phyloP scores from a whole-genome alignment of 2,329 filamentous ascomycete species.

The Trichoderma sp. region DNA sequence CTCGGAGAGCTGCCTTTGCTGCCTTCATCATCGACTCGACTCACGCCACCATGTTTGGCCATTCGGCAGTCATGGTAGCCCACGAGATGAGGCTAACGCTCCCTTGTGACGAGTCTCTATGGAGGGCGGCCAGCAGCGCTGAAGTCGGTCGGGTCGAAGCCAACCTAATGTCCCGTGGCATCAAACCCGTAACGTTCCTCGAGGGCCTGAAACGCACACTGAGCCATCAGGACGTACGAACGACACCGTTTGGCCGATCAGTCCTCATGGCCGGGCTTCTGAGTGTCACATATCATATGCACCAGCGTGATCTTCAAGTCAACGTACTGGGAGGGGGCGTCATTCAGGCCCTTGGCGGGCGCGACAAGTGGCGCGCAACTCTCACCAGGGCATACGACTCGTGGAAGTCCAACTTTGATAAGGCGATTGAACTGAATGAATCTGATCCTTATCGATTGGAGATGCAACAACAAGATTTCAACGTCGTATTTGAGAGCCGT shows the following conservation, averaged over 20 bases:
- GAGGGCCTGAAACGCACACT: constrained; percentile 89
- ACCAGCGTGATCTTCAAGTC: constrained; percentile 90
- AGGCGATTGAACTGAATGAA: constrained; percentile 67
- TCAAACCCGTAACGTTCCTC: constrained; percentile 83
- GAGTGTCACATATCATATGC: constrained; percentile 97
- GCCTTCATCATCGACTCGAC: constrained; percentile 95
- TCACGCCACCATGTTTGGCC: constrained; percentile 96
- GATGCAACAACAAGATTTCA: constrained; percentile 60
- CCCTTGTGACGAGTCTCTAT: constrained; percentile 89
- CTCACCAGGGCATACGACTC: constrained; percentile 87
- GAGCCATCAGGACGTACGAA: constrained; percentile 80
- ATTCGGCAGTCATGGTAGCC: constrained; percentile 94
- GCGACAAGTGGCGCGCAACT: constrained; percentile 87
- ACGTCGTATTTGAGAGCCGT: constrained; percentile 77
- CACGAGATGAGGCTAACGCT: constrained; percentile 91
- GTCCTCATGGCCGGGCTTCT: constrained; percentile 92
- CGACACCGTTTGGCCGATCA: constrained; percentile 89
- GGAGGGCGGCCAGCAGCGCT: constrained; percentile 84
- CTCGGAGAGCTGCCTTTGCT: constrained; percentile 83
- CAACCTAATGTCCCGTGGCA: constrained; percentile 75
- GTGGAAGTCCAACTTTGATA: constrained; percentile 92
- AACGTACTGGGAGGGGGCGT: constrained; percentile 76
- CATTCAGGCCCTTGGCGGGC: constrained; percentile 75
- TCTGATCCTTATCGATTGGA: constrained; percentile 57
- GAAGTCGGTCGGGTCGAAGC: constrained; percentile 85